Percentiles rank a stretch among this genome's conserved stretches.
Conservation (phyloP, 1,284 basidiomycete genomes). For the Ustilago nuda region DNA sequence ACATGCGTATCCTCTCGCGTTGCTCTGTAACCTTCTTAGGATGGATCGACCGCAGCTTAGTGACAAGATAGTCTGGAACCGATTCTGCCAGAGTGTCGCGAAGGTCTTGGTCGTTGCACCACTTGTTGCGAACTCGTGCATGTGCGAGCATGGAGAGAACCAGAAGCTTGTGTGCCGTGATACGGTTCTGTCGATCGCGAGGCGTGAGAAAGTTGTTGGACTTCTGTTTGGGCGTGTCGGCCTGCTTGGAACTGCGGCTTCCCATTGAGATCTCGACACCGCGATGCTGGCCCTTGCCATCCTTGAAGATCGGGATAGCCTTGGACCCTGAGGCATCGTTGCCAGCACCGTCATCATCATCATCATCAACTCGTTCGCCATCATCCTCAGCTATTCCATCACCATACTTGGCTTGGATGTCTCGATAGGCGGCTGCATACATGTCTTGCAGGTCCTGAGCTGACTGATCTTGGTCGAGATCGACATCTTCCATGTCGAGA, state of each 20-base stretch:
- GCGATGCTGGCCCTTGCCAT: constrained; percentile 57
- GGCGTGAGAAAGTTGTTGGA: constrained; percentile 58
- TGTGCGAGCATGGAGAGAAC: constrained; percentile 79
- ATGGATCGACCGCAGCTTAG: constrained; percentile 63
- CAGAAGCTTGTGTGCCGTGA: constrained; percentile 64
- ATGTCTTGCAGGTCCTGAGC: constrained; percentile 42
- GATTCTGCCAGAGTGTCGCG: constrained; percentile 71
- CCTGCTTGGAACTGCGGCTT: constrained; percentile 21
- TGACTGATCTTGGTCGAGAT: constrained; percentile 37
- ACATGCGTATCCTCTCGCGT: constrained; percentile 66
- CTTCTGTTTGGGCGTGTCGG: constrained; percentile 37
- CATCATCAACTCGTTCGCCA: constrained; percentile 24
- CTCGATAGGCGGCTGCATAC: constrained; percentile 54
- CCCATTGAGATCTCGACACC: constrained; percentile 52
- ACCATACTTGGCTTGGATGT: constrained; percentile 30
- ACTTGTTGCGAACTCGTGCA: constrained; percentile 81
- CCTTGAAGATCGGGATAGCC: constrained; percentile 50
- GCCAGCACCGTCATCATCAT: constrained; percentile 25
- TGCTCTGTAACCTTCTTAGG: constrained; percentile 62
- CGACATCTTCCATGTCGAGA: constrained; percentile 60
- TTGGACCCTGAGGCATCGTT: constrained; percentile 14
- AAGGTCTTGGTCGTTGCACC: constrained; percentile 84
- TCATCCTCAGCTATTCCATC: constrained; percentile 19
- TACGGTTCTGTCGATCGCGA: constrained; percentile 61
- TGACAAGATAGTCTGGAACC: constrained; percentile 57